These are phyloP conservation scores for Pythium utonaiense DNA, from an alignment of 352 stramenopile genomes.

Conservation along the genomic window DNA sequence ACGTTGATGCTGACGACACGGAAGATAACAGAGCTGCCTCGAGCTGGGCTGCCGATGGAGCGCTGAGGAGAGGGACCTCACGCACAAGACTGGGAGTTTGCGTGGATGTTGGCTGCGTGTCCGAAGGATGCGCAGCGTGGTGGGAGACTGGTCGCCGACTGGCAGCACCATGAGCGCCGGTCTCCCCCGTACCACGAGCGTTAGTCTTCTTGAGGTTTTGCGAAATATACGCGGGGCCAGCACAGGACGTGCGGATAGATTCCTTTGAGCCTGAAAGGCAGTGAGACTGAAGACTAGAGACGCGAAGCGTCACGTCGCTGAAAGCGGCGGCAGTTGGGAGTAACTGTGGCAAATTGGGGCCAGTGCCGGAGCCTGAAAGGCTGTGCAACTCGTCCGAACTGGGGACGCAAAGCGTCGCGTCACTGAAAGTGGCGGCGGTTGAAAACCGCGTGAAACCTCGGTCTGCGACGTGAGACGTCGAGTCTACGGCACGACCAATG, in stretches of 20 bases:
- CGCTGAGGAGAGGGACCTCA: no score
- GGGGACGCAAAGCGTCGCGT: neutral
- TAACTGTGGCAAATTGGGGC: neutral
- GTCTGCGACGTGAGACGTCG: neutral
- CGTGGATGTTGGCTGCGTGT: no score
- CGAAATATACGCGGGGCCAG: neutral
- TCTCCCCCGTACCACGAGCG: no score
- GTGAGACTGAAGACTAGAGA: neutral
- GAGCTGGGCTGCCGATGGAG: no score
- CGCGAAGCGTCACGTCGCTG: neutral
- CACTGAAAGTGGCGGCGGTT: neutral
- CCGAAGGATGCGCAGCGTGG: no score
- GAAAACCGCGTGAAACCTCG: neutral
- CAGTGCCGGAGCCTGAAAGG: neutral
- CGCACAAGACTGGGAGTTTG: no score
- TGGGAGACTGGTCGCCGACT: no score
- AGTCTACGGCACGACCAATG: neutral
- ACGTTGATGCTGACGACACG: no score
- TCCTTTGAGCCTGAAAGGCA: neutral
- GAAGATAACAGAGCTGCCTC: no score
- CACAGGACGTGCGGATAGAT: neutral
- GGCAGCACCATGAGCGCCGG: no score
- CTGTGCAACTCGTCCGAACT: neutral
- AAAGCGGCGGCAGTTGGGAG: neutral
- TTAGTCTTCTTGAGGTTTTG: no score